These are phyloP conservation scores for Pythium volutum DNA, from an alignment of 352 stramenopile genomes.

Conservation along the genomic window DNA sequence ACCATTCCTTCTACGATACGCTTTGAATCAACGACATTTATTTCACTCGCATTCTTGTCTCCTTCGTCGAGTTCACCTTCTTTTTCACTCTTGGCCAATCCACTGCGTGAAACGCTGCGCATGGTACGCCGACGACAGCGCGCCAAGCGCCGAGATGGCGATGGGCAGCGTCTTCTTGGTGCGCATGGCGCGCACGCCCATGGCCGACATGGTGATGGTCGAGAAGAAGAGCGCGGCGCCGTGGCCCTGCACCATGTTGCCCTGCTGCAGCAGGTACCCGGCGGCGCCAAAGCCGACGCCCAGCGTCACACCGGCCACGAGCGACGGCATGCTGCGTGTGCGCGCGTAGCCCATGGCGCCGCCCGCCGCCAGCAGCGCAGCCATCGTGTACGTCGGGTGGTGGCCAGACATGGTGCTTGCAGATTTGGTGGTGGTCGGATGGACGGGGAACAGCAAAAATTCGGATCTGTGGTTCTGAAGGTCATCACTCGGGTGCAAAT, in stretches of 20 bases:
- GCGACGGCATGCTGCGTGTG: slow-evolving; percentile 74
- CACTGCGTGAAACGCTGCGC: slow-evolving; percentile 79
- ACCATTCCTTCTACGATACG: not conserved
- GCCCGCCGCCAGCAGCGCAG: slow-evolving; percentile 53
- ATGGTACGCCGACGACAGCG: slow-evolving; percentile 79
- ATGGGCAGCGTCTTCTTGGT: slow-evolving; percentile 73
- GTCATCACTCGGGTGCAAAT: not conserved
- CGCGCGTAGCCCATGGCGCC: slow-evolving; percentile 80
- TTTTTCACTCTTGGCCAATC: slow-evolving; percentile 72
- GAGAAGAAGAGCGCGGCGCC: slow-evolving; percentile 76
- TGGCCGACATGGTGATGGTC: slow-evolving; percentile 81
- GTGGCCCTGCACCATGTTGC: slow-evolving; percentile 82
- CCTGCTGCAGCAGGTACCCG: slow-evolving; percentile 76
- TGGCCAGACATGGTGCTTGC: slow-evolving; percentile 50
- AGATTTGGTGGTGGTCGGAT: not conserved
- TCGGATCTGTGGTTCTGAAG: not conserved
- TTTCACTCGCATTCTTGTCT: not conserved
- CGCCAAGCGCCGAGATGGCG: slow-evolving; percentile 68
- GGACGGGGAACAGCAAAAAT: not conserved
- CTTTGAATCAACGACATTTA: not conserved
- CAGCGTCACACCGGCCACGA: slow-evolving; percentile 78
- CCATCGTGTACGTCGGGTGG: slow-evolving; percentile 86
- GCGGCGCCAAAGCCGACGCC: slow-evolving; percentile 76
- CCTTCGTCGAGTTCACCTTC: no score
- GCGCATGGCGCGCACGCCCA: slow-evolving; percentile 77